Base-by-base conservation (phyloP, 129 eudicot genomes). In the Cynara cardunculus region DNA sequence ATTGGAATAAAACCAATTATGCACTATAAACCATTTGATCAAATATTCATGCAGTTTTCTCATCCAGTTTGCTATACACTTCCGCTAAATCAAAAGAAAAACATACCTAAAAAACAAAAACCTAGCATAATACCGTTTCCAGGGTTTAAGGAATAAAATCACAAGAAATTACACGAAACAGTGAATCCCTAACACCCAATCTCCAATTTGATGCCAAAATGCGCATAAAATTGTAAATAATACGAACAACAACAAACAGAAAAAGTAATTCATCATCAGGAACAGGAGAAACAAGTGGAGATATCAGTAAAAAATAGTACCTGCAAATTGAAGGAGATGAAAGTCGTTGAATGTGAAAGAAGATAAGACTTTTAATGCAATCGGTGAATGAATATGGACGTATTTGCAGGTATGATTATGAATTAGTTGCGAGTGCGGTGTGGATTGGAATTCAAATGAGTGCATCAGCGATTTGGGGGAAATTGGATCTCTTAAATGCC, bases 371-470 rank as follows among this genome's bases (percentile, higher is more conserved):
- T 77, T 25, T 64, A 77, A 64, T 41, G 86, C 68, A 62, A 77
- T 77, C 39, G 79, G 70, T 77, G 86, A 16, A 83, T 83, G 86
- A 82, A 82, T 76, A 25, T 82, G 82, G 86, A 76, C 86, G 86
- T 82, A 14, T n/a, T 76, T 70, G 81, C 34, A 70, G 78, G 65
- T 70, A 34, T 70, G 37, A 59, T 82, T 76, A 82, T 25, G 82
- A 83, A 72, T 77, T 71, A 16, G 82, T 71, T 77, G 75, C 19
- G 86, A 83, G 74, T 83, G 86, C 59, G 86, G 76, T 53, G 73
- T 62, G 26, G 46, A 71, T 71, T 72, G 82, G 86, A 77, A 71
- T 83, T 78, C 67, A 75, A 82, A 32, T 25, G 62, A 64, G 78
- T 59, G 56, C 12, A 46, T 14, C 49, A 26, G 25, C 24, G 18